These are phyloP conservation scores for Heteromeles arbutifolia DNA, from an alignment of 306 rosid genomes.

Conservation along the genomic window DNA sequence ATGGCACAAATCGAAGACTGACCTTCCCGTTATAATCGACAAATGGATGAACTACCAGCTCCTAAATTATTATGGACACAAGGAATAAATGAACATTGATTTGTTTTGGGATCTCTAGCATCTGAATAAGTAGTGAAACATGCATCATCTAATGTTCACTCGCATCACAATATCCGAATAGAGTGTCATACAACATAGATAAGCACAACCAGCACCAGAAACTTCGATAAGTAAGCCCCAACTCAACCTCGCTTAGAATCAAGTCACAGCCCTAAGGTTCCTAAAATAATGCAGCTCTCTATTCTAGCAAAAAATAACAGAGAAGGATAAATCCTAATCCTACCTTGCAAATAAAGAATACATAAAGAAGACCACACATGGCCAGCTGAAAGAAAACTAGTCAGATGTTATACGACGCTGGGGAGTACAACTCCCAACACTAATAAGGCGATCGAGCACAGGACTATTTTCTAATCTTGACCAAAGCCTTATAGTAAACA, in stretches of 20 bases:
- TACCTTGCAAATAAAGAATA: not conserved
- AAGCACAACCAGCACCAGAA: not conserved
- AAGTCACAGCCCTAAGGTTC: not conserved
- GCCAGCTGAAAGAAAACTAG: not conserved
- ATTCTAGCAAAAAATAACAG: not conserved
- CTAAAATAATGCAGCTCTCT: not conserved
- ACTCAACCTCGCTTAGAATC: not conserved
- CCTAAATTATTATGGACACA: not conserved
- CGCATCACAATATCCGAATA: not conserved
- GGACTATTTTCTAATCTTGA: not conserved
- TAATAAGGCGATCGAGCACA: not conserved
- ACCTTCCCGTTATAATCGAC: slow-evolving; percentile 27
- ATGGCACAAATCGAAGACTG: slow-evolving; percentile 42
- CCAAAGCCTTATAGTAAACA: not conserved
- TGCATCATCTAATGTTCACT: not conserved
- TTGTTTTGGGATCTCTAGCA: not conserved
- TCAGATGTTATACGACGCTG: not conserved
- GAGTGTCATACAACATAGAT: not conserved
- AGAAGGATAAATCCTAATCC: not conserved
- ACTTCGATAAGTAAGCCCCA: not conserved
- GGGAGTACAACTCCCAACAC: not conserved
- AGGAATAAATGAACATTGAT: not conserved
- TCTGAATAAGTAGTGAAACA: not conserved
- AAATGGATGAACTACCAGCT: slow-evolving; percentile 30
- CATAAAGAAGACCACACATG: not conserved